Evolutionary conservation across 2,329 filamentous ascomycete species (phyloP).

Genomic region (Lachnum nothofagi): DNA sequence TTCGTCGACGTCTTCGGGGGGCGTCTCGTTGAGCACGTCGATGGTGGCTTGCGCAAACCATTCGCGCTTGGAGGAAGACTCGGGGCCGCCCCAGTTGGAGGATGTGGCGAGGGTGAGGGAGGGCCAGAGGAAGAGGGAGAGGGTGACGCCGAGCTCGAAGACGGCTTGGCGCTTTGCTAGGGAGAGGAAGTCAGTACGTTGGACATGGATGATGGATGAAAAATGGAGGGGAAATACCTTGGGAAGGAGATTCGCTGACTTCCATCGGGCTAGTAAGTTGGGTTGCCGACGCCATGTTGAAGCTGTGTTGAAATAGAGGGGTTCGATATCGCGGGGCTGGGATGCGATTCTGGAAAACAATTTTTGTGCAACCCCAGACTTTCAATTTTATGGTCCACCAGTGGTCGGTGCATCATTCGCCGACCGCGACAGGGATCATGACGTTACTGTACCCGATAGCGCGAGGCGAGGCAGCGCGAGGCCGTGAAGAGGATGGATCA

Average conservation of each 20-base stretch:
- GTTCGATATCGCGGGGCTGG: constrained; percentile 6
- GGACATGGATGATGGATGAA: neutral
- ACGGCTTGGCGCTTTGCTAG: constrained; percentile 53
- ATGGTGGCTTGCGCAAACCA: constrained; percentile 89
- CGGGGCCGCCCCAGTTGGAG: constrained; percentile 81
- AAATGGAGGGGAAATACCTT: constrained; percentile 15
- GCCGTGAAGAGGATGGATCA: too few relatives aligned
- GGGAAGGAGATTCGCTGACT: constrained; percentile 2
- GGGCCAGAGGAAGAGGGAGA: constrained; percentile 81
- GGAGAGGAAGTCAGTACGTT: constrained; percentile 9
- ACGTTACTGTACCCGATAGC: too few relatives aligned
- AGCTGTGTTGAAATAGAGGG: constrained; percentile 2
- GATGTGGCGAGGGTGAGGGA: constrained; percentile 81
- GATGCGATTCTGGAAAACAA: too few relatives aligned
- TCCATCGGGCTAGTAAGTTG: constrained; percentile 19
- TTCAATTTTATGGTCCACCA: too few relatives aligned
- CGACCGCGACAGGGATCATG: too few relatives aligned
- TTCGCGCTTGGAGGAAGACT: constrained; percentile 81
- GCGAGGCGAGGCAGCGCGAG: too few relatives aligned
- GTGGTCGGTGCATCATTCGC: too few relatives aligned
- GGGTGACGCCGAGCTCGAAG: constrained; percentile 84
- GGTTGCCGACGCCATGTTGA: constrained; percentile 24
- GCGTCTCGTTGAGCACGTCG: constrained; percentile 62
- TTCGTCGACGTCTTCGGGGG: constrained; percentile 58
- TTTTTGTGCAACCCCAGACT: constrained; percentile 8